Conservation (phyloP, 352 stramenopile species). For the Phytophthora agathidicida region DNA sequence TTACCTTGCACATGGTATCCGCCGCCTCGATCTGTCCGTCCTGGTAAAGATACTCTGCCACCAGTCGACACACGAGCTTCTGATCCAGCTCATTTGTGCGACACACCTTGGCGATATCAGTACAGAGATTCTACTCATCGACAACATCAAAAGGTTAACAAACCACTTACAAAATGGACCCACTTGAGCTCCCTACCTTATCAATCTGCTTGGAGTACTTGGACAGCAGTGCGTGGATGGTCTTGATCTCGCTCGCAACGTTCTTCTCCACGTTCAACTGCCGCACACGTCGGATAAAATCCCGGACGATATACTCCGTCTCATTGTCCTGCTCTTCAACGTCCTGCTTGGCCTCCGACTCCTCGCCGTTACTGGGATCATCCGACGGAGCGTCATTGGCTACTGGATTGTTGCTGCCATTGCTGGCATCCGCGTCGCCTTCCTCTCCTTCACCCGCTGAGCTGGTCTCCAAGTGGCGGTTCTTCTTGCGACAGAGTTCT, state of each 20-base stretch:
- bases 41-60: slow-evolving; percentile 82
- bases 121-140: slow-evolving; percentile 51
- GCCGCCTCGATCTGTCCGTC: slow-evolving; percentile 78
- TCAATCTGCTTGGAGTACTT: slow-evolving; percentile 86
- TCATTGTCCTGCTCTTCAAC: slow-evolving; percentile 66
- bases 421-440: slow-evolving; percentile 4
- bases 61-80: slow-evolving; percentile 63
- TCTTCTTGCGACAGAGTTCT: slow-evolving; percentile 71
- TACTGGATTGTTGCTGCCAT: background rate
- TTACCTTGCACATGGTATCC: slow-evolving; percentile 71
- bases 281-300: slow-evolving; percentile 69
- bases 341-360: slow-evolving; percentile 30
- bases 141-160: slow-evolving; percentile 1
- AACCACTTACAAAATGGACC: too few relatives aligned
- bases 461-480: slow-evolving; percentile 28
- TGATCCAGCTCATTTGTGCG: slow-evolving; percentile 66
- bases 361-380: slow-evolving; percentile 1
- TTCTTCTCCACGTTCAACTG: slow-evolving; percentile 79
- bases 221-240: slow-evolving; percentile 70
- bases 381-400: background rate
- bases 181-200: slow-evolving; percentile 74
- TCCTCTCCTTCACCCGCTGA: slow-evolving; percentile 13
- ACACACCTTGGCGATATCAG: slow-evolving; percentile 74
- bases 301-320: slow-evolving; percentile 66
- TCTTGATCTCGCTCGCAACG: slow-evolving; percentile 68